phyloP scores from a whole-genome alignment of 1,284 basidiomycete species.

The Sporisorium sorghi region DNA sequence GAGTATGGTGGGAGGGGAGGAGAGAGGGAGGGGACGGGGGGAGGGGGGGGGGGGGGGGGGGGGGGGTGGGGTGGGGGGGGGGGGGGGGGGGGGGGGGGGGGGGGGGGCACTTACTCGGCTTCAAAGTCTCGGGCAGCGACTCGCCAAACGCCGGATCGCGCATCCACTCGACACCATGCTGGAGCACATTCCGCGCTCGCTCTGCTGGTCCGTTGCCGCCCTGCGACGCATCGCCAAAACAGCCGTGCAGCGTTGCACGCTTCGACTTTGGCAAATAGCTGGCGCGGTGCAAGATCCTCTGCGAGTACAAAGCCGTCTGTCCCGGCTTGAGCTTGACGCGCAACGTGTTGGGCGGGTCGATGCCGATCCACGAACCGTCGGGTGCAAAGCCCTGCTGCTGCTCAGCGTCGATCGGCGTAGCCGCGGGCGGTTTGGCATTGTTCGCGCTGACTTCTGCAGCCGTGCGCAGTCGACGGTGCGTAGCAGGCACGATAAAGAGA shows the following conservation, averaged over 20 bases:
- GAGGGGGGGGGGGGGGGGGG: too few species aligned
- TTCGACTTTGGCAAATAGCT: conserved; percentile 74
- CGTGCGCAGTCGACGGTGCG: conserved; percentile 76
- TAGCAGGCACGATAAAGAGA: conserved; percentile 79
- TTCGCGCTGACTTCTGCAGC: conserved; percentile 72
- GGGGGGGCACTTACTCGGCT: conserved; percentile 71
- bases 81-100: too few species aligned
- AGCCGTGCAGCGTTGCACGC: conserved; percentile 81
- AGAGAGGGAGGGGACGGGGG: too few species aligned
- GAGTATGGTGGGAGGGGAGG: too few species aligned
- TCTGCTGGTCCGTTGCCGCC: conserved; percentile 51
- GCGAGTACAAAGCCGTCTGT: conserved; percentile 84
- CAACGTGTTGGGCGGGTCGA: conserved; percentile 75
- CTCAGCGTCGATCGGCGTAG: conserved; percentile 16
- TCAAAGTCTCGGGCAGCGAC: conserved; percentile 73
- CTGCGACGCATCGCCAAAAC: conserved; percentile 73
- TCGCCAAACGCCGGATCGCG: conserved; percentile 74
- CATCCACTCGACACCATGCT: conserved; percentile 83
- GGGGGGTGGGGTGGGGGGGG: too few species aligned
- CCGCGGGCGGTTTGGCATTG: conserved; percentile 38
- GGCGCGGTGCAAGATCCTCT: conserved; percentile 82
- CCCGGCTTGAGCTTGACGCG: conserved; percentile 76
- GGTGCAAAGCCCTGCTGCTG: conserved; percentile 63
- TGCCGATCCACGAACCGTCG: conserved; percentile 74
- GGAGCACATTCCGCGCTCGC: conserved; percentile 79